A percentile compares a stretch with the other conserved stretches of the same genome.
Conservation (phyloP, 106 monocot genomes). For the Dendrobium huoshanense region DNA sequence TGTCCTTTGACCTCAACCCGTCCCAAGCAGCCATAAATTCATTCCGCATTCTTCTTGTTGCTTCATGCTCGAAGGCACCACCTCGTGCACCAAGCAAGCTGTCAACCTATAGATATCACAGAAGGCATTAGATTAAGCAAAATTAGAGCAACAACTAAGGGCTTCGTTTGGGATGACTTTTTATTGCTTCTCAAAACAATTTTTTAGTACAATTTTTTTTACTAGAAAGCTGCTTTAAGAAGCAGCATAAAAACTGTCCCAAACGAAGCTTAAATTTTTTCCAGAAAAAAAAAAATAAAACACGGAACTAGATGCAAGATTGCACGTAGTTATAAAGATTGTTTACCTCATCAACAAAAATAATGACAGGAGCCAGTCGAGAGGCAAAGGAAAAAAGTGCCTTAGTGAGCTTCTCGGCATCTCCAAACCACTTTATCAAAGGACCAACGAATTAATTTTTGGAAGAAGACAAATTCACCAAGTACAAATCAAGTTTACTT, state of each 20-base stretch:
- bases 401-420: slow-evolving; percentile 98
- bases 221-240: too few species aligned
- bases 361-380: slow-evolving; percentile 79
- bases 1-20: slow-evolving; percentile 87
- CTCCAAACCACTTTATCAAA: slow-evolving; percentile 90
- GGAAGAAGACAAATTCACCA: background rate
- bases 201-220: too few species aligned
- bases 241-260: too few species aligned
- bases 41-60: too few species aligned
- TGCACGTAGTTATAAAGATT: background rate
- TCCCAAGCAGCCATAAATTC: slow-evolving; percentile 23
- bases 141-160: background rate
- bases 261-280: background rate
- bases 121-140: background rate
- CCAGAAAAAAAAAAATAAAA: background rate
- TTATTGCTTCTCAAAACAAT: too few species aligned
- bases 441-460: background rate
- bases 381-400: slow-evolving; percentile 95
- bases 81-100: slow-evolving; percentile 92
- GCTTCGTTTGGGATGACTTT: too few species aligned
- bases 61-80: slow-evolving; percentile 32
- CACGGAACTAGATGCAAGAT: background rate
- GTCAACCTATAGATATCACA: slow-evolving; percentile 49
- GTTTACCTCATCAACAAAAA: slow-evolving; percentile 97
- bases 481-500: background rate